These are phyloP conservation scores for Trametes versicolor DNA, from an alignment of 1,284 basidiomycete genomes.

Conservation along the genomic window DNA sequence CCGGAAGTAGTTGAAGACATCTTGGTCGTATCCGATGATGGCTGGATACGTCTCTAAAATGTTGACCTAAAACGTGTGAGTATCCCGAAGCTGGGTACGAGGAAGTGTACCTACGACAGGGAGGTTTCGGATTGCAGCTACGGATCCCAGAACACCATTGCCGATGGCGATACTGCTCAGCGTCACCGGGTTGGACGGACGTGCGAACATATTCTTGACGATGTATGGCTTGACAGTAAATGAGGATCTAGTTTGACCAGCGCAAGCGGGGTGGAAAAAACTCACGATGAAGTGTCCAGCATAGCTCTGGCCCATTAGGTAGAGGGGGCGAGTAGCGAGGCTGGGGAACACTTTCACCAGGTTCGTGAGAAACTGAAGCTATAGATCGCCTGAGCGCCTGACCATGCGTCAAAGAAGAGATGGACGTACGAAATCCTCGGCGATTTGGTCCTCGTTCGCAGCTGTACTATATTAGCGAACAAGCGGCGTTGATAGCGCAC, in stretches of 20 bases:
- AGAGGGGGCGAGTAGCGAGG: slow-evolving; percentile 39
- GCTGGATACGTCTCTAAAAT: slow-evolving; percentile 76
- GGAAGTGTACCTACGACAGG: slow-evolving; percentile 50
- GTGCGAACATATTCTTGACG: slow-evolving; percentile 68
- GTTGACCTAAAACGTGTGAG: slow-evolving; percentile 50
- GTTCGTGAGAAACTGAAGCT: slow-evolving; percentile 39
- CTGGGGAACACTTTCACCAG: slow-evolving; percentile 42
- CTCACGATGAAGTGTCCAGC: slow-evolving; percentile 50
- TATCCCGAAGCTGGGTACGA: neutral
- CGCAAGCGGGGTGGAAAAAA: neutral
- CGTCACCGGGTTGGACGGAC: slow-evolving; percentile 68
- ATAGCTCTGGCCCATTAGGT: slow-evolving; percentile 44
- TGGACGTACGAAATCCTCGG: slow-evolving; percentile 66
- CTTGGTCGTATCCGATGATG: slow-evolving; percentile 71
- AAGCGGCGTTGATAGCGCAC: slow-evolving; percentile 58
- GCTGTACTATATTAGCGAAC: slow-evolving; percentile 47
- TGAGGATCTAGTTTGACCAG: neutral
- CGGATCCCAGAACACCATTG: slow-evolving; percentile 63
- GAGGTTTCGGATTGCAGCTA: slow-evolving; percentile 57
- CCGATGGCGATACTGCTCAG: slow-evolving; percentile 72
- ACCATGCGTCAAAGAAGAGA: neutral
- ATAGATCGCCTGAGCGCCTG: neutral
- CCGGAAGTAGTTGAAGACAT: slow-evolving; percentile 71
- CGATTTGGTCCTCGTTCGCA: slow-evolving; percentile 72
- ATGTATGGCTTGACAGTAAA: slow-evolving; percentile 64